Base-by-base conservation (phyloP, 805 yeast genomes). In the Saccharomyces jurei region DNA sequence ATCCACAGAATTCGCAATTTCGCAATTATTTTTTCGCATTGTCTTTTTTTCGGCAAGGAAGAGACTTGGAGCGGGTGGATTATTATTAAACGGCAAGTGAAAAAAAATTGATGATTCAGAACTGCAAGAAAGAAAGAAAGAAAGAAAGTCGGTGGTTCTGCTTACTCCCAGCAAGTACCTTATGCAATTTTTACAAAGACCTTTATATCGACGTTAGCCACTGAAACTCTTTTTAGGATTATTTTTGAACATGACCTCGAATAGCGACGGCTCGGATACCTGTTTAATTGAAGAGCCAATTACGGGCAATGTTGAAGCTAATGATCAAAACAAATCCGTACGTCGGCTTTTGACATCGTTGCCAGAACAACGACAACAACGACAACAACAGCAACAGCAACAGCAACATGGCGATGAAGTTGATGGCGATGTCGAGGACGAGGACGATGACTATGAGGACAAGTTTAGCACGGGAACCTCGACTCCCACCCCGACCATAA, bases 1-100 rank as follows among this genome's bases (percentile, higher is more conserved):
- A 84, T 81, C 88, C 89, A 81, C 88, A 82, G 80, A 80, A 78
- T 71, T 77, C 81, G 84, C 84, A 80, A n/a, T n/a, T n/a, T n/a
- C n/a, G n/a, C n/a, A n/a, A n/a, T 63, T 57, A 57, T 41, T 63
- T 63, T 66, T 66, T 61, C 27, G 8, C 6, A 5, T 8, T 17
- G 13, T 6, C 41, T 6, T 22, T n/a, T 31, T n/a, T 36, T n/a
- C n/a, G 41, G 11, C 13, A 17, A 17, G 17, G 44, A 6, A 22
- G 4, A 36, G 44, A n/a, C 44, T 8, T n/a, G 25, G 17, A 36
- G 25, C 44, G 44, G 44, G 44, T 36, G 30, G 30, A 6, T 28
- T 4, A 14, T 31, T 31, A 36, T 17, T 17, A 17, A 17, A 17
- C 13, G 44, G 22, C 10, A 17, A 9, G 44, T 21, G 44, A 36